Base-by-base conservation (phyloP, 371 early-diverging fungal species). In the Mucor velutinosus region DNA sequence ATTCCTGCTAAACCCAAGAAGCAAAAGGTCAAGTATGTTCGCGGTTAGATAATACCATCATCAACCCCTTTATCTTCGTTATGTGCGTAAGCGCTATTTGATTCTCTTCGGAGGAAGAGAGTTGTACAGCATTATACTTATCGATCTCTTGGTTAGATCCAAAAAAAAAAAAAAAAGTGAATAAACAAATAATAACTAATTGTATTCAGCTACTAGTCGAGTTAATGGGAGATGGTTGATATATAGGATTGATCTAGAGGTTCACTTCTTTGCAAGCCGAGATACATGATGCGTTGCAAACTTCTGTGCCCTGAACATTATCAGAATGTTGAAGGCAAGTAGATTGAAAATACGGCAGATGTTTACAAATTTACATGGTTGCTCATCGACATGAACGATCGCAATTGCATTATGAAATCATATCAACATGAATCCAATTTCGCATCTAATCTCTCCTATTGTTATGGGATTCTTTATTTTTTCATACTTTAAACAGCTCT, bases 401-500 rank as follows among this genome's bases (percentile, higher is more conserved):
- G 6, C 30, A 30, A 30, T 30, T 30, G 35, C 35, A 35, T 8
- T 35, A 35, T 35, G 1, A 35, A 35, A 35, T 5, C 35, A 10
- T 8, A 35, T 37, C 2, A 14, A 12, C 37, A 37, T 37, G 14
- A 30, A 30, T 30, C 30, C 30, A 30, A 37, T 35, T 10, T 10
- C 10, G 1, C 35, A 37, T 47, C 17, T 4, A 7, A 19, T 47
- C 8, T 47, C n/a, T 37, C 14, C 37, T 12, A 0, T 37, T 37
- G 14, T 14, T 12, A 14, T 14, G 0, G 21, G 12, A 10, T 14
- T 5, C 25, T 51, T 51, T 51, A 51, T 56, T 56, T 32, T 4
- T 32, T 19, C 10, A n/a, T 19, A 55, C 39, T 35, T 78, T 84
- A 91, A 51, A 91, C 89, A 27, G 86, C 85, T 66, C 92, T 86